Base-by-base conservation (phyloP, 1,284 basidiomycete species). In the Termitomyces sp. region DNA sequence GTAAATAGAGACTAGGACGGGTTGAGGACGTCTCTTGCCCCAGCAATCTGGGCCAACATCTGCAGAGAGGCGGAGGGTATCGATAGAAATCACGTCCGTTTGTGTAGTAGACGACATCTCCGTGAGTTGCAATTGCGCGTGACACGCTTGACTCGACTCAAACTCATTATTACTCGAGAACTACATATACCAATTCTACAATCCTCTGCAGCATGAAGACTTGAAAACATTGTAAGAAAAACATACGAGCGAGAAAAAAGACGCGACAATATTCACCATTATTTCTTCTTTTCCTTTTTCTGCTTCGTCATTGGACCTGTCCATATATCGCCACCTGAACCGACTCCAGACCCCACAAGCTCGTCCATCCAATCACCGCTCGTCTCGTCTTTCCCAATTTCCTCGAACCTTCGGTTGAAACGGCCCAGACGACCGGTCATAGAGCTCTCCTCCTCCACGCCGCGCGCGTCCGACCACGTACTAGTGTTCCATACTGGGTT, bases 401-500 rank as follows among this genome's bases (percentile, higher is more conserved):
- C 81, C 46, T 83, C 88, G 64, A 93, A 94, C 54, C 77, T 77
- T 62, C 81, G 80, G 68, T 77, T 88, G 70, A 93, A 95, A 59
- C 90, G 74, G 3, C 90, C 89, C 60, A 94, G 72, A 8, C 91
- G 75, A 14, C 91, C 91, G 0, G 83, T 81, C 48, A 81, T 81
- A 55, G 80, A 81, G 55, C 78, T 82, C 57, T 87, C 88, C 60
- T 86, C 86, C 59, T 83, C 81, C 16, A 78, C 71, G 19, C 81
- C 78, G 52, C 80, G 79, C 55, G 81, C 84, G 50, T 79, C 80
- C 39, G 80, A 80, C 66, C 81, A 82, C 21, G 75, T 68, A 35
- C 74, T 72, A 31, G 81, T 76, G 64, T 86, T 86, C 89, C 84
- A 95, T 21, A 91, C 68, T 9, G 86, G 87, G 66, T 92, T 88